Evolutionary conservation across 2,329 filamentous ascomycete genomes (phyloP), one percentile per base, ranked within the genome.

Genomic region (Aspergillus niger): DNA sequence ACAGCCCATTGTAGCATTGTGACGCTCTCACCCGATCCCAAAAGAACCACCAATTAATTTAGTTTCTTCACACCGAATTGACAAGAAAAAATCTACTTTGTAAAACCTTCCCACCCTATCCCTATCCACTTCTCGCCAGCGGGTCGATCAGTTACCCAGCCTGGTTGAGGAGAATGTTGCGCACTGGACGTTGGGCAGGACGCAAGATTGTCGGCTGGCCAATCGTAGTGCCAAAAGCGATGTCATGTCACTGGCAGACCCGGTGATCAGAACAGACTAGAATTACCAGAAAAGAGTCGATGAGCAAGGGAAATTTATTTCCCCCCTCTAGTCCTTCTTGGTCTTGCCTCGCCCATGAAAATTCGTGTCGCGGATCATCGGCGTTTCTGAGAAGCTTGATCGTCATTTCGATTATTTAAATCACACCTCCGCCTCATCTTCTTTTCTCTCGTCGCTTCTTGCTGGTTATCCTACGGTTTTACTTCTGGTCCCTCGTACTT

Each of bases 141-240:
- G 41, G 20, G 55, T 59, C 58, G 54, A 63, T 59, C 61, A 58
- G 47, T 63, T 58, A 54, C 49, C 61, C 39, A 54, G 36, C 47
- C 30, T 7, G 43, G 44, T 55, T 13, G 47, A 50, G 48, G 54
- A 44, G 41, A 44, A 54, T 47, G 49, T 49, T 54, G 43, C 49
- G 53, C 58, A 36, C 56, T 44, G 59, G 55, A 56, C 53, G 26
- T 65, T 65, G 60, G 64, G 62, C 64, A 63, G 58, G 56, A 44
- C 50, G 32, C 39, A 41, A n/a, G 36, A 66, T 65, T 59, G 43
- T 48, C 47, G 22, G 17, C 20, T 20, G 20, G 41, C 41, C 41
- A 44, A 44, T 44, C 41, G 20, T 44, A 13, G 17, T 11, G 5
- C 20, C 15, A 41, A 41, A 24, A 44, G 56, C 61, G 56, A 67